phyloP scores from a whole-genome alignment of 1,284 basidiomycete species.

The Apiotrichum mycotoxinovorans region DNA sequence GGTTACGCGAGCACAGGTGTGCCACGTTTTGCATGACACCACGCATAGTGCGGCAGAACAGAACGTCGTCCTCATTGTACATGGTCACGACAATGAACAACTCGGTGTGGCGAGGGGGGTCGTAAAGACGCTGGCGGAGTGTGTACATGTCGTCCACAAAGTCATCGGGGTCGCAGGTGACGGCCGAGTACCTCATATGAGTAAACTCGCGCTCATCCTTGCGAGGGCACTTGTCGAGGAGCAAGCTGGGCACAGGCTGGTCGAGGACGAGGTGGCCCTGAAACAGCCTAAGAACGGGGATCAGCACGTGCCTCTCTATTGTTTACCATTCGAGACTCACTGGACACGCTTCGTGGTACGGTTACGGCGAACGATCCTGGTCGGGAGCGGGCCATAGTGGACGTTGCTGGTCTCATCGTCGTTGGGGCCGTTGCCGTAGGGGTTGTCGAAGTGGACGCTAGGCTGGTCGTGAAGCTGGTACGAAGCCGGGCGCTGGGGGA shows the following conservation, averaged over 20 bases:
- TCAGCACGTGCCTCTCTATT: not conserved
- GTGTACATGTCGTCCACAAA: constrained; percentile 75
- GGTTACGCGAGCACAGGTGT: constrained; percentile 39
- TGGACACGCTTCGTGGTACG: constrained; percentile 87
- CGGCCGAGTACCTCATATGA: constrained; percentile 88
- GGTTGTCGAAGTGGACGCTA: constrained; percentile 14
- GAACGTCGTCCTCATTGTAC: constrained; percentile 72
- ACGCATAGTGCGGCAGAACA: constrained; percentile 84
- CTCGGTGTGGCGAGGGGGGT: constrained; percentile 70
- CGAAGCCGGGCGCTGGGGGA: constrained; percentile 1
- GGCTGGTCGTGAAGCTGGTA: not conserved
- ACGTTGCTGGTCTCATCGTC: constrained; percentile 47
- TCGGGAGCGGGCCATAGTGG: constrained; percentile 76
- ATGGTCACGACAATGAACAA: constrained; percentile 76
- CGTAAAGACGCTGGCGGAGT: constrained; percentile 72
- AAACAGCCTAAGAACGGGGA: constrained; percentile 61
- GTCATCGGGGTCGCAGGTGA: constrained; percentile 89
- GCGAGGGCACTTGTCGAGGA: constrained; percentile 71
- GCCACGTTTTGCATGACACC: constrained; percentile 79
- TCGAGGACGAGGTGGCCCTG: constrained; percentile 88
- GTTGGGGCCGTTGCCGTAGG: constrained; percentile 8
- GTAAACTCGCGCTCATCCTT: constrained; percentile 84
- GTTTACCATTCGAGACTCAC: constrained; percentile 50
- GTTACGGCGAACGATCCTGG: constrained; percentile 76
- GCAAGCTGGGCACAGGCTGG: constrained; percentile 75